Conservation (phyloP, 176 grass and related monocot species). For the Rhipidocladum racemiflorum region DNA sequence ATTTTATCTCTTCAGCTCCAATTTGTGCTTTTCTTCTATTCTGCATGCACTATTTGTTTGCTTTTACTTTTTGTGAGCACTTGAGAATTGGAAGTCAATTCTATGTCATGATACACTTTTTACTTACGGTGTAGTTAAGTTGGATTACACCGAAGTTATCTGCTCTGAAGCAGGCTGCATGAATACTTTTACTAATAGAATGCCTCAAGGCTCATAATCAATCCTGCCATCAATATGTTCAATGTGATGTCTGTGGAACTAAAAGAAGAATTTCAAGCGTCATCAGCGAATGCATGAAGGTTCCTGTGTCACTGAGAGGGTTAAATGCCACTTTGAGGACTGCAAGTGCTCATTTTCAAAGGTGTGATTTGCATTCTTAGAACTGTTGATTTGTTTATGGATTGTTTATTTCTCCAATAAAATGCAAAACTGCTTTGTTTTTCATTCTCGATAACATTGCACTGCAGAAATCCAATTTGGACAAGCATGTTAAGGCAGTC, state of each 20-base stretch:
- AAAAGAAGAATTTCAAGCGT: slow-evolving; percentile 84
- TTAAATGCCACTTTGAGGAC: slow-evolving; percentile 57
- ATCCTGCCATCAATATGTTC: slow-evolving; percentile 54
- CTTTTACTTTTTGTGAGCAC: background rate
- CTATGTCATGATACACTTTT: background rate
- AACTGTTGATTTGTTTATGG: background rate
- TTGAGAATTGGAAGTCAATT: background rate
- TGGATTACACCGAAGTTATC: slow-evolving; percentile 66
- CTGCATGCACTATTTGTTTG: background rate
- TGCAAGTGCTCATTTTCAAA: slow-evolving; percentile 75
- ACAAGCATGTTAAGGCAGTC: slow-evolving; percentile 57
- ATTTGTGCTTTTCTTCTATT: background rate
- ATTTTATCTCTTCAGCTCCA: background rate
- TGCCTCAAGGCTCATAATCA: slow-evolving; percentile 60
- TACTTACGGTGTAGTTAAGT: slow-evolving; percentile 43
- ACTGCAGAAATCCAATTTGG: slow-evolving; percentile 69
- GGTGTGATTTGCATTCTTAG: slow-evolving; percentile 25
- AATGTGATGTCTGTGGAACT: slow-evolving; percentile 55
- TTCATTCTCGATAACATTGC: slow-evolving; percentile 23
- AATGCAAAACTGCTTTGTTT: background rate
- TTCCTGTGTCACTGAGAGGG: slow-evolving; percentile 31
- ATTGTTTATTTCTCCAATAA: background rate
- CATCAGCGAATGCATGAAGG: slow-evolving; percentile 62
- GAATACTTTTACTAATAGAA: slow-evolving; percentile 56
- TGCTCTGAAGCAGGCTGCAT: slow-evolving; percentile 63